Evolutionary conservation across 805 yeast genomes (phyloP), one percentile per base, ranked within the genome.

Genomic region (Candida pseudofarinosa): DNA sequence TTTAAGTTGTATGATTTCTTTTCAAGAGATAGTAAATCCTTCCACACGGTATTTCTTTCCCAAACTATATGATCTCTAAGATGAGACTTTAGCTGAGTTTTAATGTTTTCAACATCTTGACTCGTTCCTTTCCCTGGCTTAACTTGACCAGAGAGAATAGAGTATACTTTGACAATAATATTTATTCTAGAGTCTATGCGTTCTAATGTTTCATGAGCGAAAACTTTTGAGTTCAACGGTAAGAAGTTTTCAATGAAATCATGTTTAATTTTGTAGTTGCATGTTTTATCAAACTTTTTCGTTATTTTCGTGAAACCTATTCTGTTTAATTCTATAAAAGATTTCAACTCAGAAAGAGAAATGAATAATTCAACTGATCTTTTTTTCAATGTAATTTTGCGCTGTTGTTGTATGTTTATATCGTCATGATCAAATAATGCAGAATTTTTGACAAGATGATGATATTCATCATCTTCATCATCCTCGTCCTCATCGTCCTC

Each of bases 1-100:
- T 61, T 51, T 44, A 64, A 53, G 44, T 60, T 59, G 47, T 62
- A 63, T 17, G 61, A 47, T 34, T 52, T 54, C 51, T 56, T 59
- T 44, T 63, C 67, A 53, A 90, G 65, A 17, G 93, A 91, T 59
- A 91, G 84, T 84, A 91, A 83, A 62, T 91, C 97, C 59, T 93
- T 83, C 99, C 99, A 91, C 20, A 91, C 97, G 0, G 97, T 91
- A 60, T 89, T 89, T 62, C 99, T 77, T 65, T 91, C 98, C 95
- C 97, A 91, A 15, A 90, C 96, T 30, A 91, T 86, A 61, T 91
- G 95, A 55, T 91, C 99, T 49, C 97, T 74, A 49, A 91, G 65
- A 49, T 76, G 76, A 3, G 77, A 65, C 49, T 72, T 69, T 43
- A 77, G 62, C 40, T 76, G 80, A 33, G 64, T 62, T 37, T 66